phyloP scores from a whole-genome alignment of 2,329 filamentous ascomycete species.

The Fusarium drepaniforme region DNA sequence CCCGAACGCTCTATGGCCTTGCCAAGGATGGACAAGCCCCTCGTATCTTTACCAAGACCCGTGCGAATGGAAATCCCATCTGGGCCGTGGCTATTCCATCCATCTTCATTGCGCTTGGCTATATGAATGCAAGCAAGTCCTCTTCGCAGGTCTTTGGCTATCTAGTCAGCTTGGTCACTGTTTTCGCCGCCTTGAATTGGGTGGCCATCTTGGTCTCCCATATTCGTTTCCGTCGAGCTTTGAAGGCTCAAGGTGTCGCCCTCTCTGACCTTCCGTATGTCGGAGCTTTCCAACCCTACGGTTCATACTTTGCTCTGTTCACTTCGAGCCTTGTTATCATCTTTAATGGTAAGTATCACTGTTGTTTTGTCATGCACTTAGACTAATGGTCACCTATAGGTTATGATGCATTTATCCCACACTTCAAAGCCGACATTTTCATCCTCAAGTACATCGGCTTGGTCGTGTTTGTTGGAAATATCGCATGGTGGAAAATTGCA shows the following conservation, averaged over 20 bases:
- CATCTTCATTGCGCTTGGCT: constrained; percentile 52
- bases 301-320: constrained; percentile 50
- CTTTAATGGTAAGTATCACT: constrained; percentile 56
- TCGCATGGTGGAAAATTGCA: constrained; percentile 72
- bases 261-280: constrained; percentile 53
- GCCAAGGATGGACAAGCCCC: constrained; percentile 55
- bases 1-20: constrained; percentile 51
- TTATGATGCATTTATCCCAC: constrained; percentile 72
- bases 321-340: constrained; percentile 62
- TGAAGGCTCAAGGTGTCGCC: constrained; percentile 52
- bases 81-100: constrained; percentile 51
- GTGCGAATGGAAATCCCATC: constrained; percentile 53
- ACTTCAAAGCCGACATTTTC: constrained; percentile 73
- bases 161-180: constrained; percentile 57
- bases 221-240: constrained; percentile 53
- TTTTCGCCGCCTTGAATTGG: constrained; percentile 59
- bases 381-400: constrained; percentile 46
- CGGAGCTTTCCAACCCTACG: constrained; percentile 54
- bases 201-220: constrained; percentile 55
- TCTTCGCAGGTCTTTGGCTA: constrained; percentile 54
- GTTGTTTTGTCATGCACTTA: background rate
- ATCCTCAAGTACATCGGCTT: constrained; percentile 66
- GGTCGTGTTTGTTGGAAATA: constrained; percentile 64
- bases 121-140: constrained; percentile 54
- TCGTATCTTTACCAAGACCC: constrained; percentile 42